Evolutionary conservation across 1,139 yeast species (phyloP), one percentile per base, ranked within the genome.

Genomic region (Geotrichum phurueaensis): DNA sequence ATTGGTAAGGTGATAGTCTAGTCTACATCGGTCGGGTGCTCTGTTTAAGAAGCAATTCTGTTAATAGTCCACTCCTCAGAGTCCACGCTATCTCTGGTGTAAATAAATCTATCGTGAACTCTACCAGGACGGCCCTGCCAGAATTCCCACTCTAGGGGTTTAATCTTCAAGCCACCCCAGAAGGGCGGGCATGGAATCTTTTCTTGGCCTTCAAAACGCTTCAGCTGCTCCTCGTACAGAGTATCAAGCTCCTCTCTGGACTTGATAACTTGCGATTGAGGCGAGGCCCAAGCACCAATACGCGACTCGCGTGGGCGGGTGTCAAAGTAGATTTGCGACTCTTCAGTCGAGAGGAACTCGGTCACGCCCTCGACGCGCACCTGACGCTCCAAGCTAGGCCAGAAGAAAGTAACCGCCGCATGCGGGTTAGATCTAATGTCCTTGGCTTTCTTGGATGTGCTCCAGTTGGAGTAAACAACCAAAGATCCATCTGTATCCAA

Each of bases 221-320:
- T 76, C 62, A 81, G 84, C 80, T 56, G 64, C 47, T 77, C 71
- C n/a, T 76, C 71, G 55, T 80, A 74, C 57, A 79, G 69, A 0
- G 72, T 70, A 56, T 91, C 89, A 63, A 94, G 81, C 65, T 83
- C 87, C 20, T 81, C 81, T 66, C 97, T 79, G 50, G 78, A 74
- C 23, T 73, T 69, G 39, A 94, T 79, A 0, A 78, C 79, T 61
- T 81, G 79, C 51, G 92, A 84, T 77, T 94, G 99, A 1, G 96
- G 96, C 53, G 96, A 86, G 0, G 98, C 88, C 97, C 97, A 92
- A 0, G 99, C 99, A 27, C 99, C 98, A 64, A 94, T 85, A 71
- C 89, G 85, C 25, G 96, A 88, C 5, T 96, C 97, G 64, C 96
- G 80, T 45, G 99, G 98, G 69, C 99, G 81, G 1, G 96, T 87